Evolutionary conservation across 371 early-diverging fungal species (phyloP).

Genomic region (Lichtheimia ramosa): DNA sequence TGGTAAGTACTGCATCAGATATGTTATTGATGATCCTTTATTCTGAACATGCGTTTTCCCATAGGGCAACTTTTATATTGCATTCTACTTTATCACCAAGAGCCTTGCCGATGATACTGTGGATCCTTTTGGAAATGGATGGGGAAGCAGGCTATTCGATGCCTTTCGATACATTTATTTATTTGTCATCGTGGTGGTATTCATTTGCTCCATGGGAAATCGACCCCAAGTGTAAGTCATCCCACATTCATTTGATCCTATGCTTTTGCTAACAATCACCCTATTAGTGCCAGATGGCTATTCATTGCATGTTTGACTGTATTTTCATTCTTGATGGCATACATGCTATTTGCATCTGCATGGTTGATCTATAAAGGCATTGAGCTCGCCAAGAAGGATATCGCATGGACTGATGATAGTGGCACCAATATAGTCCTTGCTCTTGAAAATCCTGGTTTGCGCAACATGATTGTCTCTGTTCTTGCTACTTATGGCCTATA

Average conservation of each 20-base stretch:
- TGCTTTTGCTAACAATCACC: background rate
- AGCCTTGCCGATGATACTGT: slow-evolving; percentile 49
- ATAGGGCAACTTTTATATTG: slow-evolving; percentile 81
- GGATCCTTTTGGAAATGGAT: slow-evolving; percentile 71
- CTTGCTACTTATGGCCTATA: slow-evolving; percentile 69
- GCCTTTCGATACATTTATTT: slow-evolving; percentile 72
- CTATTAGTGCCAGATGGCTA: slow-evolving; percentile 32
- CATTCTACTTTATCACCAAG: slow-evolving; percentile 81
- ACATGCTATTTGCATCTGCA: slow-evolving; percentile 41
- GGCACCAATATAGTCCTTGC: slow-evolving; percentile 23
- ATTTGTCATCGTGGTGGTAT: slow-evolving; percentile 71
- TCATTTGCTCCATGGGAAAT: slow-evolving; percentile 90
- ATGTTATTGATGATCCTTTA: too few species aligned
- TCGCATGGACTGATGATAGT: slow-evolving; percentile 29
- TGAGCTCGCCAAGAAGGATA: slow-evolving; percentile 24
- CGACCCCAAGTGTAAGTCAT: slow-evolving; percentile 83
- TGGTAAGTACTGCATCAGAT: slow-evolving; percentile 51
- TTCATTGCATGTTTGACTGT: slow-evolving; percentile 40
- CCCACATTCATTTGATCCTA: too few species aligned
- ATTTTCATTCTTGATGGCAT: slow-evolving; percentile 44
- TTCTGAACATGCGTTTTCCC: background rate
- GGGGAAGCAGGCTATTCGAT: slow-evolving; percentile 62
- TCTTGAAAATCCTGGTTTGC: slow-evolving; percentile 46
- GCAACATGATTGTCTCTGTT: slow-evolving; percentile 58
- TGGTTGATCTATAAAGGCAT: slow-evolving; percentile 57